Base-by-base conservation (phyloP, 306 rosid species). In the Vigna hirtella region DNA sequence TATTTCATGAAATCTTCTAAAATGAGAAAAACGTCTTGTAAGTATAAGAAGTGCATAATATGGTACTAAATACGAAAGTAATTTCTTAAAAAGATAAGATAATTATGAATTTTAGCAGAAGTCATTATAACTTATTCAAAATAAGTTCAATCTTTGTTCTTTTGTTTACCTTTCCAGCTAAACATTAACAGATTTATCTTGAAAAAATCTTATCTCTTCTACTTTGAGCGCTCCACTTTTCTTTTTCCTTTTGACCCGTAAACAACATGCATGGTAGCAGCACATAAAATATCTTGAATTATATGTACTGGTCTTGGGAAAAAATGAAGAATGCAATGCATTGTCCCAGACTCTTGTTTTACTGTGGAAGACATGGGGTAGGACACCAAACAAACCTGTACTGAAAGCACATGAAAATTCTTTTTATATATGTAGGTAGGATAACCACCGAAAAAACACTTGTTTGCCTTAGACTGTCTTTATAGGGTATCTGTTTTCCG, bases 401-500 rank as follows among this genome's bases (percentile, higher is more conserved):
- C 32, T 26, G 26, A 45, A 26, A 24, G 28, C 24, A 69, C 59
- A 7, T 28, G 58, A 55, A 9, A 66, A 30, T 30, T 73, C 52
- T 50, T 51, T 65, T 8, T 53, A 18, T 53, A 18, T 28, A 66
- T 34, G 10, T 38, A 51, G 49, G 66, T 3, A 26, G 38, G 69
- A 70, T 71, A 76, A 61, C 32, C 66, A 72, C 49, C 24, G 62
- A 73, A 73, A 34, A 55, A 66, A 52, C 12, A 34, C 66, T 36
- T 40, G 65, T 36, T 62, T 72, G 0, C 64, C 12, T 51, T 38
- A 53, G 69, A 56, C 71, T 66, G 38, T 76, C 79, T 66, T 78
- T 76, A 61, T 24, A 71, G 76, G 82, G 86, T 73, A 83, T 83
- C 81, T 81, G 20, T 26, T 65, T 77, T 80, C 64, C 13, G 38